phyloP scores from a whole-genome alignment of 495 filamentous ascomycete genomes.

The Trichoderma parareesei region DNA sequence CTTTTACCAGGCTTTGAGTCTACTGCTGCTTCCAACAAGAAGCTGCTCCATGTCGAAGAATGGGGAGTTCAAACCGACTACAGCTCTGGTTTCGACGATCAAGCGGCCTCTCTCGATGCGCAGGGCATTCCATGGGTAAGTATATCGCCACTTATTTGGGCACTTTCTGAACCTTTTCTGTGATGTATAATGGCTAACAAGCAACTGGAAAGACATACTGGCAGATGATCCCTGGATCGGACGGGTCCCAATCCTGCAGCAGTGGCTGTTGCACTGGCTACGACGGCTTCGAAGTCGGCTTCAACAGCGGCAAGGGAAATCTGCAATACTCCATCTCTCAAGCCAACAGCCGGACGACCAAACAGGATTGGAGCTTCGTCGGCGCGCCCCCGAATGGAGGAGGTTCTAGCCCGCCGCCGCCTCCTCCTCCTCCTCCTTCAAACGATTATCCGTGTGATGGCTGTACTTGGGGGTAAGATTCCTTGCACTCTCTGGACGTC shows the following conservation, averaged over 20 bases:
- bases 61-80: background rate
- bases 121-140: background rate
- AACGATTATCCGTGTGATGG: background rate
- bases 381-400: background rate
- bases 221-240: background rate
- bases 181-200: background rate
- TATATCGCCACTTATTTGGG: background rate
- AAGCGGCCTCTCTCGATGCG: background rate
- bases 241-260: background rate
- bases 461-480: background rate
- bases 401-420: background rate
- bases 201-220: background rate
- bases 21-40: background rate
- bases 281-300: slow-evolving; percentile 1
- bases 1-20: background rate
- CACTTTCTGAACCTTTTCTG: background rate
- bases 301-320: slow-evolving; percentile 5
- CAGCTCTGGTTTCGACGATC: background rate
- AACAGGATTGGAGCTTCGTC: background rate
- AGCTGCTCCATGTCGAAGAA: background rate
- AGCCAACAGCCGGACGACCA: background rate
- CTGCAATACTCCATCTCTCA: background rate
- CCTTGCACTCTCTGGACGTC: background rate
- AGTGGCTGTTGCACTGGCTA: background rate
- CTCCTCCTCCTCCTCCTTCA: background rate